Percentiles rank a stretch among this genome's conserved stretches.
phyloP scores from a whole-genome alignment of 805 yeast species.

The Kluyveromyces starmeri region DNA sequence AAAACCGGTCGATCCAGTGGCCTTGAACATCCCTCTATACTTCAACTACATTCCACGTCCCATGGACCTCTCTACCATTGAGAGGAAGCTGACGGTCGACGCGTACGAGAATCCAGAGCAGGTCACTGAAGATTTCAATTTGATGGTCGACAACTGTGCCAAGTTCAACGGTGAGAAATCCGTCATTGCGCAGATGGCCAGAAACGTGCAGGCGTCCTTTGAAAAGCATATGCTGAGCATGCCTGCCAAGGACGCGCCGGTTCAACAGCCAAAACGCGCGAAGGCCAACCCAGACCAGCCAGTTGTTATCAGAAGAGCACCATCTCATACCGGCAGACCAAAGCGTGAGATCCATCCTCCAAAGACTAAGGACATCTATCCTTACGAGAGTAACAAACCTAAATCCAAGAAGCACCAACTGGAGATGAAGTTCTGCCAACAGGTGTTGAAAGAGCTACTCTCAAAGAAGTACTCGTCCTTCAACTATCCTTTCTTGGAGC shows the following conservation, averaged over 20 bases:
- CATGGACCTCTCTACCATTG: constrained; percentile 91
- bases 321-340: constrained; percentile 74
- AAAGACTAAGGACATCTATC: constrained; percentile 76
- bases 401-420: constrained; percentile 85
- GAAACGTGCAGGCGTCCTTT: constrained; percentile 82
- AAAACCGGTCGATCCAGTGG: constrained; percentile 82
- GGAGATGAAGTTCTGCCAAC: constrained; percentile 79
- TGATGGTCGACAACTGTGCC: constrained; percentile 76
- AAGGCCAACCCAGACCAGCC: constrained; percentile 28
- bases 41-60: constrained; percentile 77
- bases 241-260: constrained; percentile 54
- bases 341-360: constrained; percentile 97
- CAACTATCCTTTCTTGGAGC: constrained; percentile 84
- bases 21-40: constrained; percentile 84
- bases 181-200: constrained; percentile 84
- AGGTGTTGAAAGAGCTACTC: constrained; percentile 69
- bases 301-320: constrained; percentile 58
- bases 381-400: constrained; percentile 69
- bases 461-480: constrained; percentile 77
- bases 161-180: constrained; percentile 80
- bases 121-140: constrained; percentile 67
- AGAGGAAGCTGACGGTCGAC: constrained; percentile 58
- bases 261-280: constrained; percentile 24
- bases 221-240: constrained; percentile 87
- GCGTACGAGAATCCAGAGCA: constrained; percentile 67